These are phyloP conservation scores for Magnaporthiopsis rhizophila DNA, from an alignment of 2,329 filamentous ascomycete genomes.

Conservation along the genomic window DNA sequence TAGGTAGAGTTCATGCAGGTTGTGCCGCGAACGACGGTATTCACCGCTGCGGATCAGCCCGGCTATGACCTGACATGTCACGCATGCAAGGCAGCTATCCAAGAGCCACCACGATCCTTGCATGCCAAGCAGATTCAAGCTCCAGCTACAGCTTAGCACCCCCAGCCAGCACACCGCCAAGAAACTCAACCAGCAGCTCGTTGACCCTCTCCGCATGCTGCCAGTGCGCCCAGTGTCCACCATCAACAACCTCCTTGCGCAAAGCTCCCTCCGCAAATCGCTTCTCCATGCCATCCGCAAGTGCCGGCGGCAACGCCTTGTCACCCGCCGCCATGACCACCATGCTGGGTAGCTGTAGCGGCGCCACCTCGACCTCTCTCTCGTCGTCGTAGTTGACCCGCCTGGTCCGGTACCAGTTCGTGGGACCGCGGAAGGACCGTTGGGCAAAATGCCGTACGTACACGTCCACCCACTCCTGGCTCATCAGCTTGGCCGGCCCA, in stretches of 20 bases:
- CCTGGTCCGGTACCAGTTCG: slow-evolving; percentile 80
- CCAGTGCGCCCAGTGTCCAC: slow-evolving; percentile 75
- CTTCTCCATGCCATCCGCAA: slow-evolving; percentile 67
- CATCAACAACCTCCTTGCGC: slow-evolving; percentile 56
- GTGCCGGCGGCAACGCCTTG: slow-evolving; percentile 58
- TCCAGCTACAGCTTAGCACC: not conserved
- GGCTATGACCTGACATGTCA: too few species aligned
- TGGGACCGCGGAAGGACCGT: slow-evolving; percentile 66
- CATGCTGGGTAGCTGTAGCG: slow-evolving; percentile 55
- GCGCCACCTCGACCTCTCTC: slow-evolving; percentile 34
- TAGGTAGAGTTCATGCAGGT: too few species aligned
- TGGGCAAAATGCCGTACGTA: slow-evolving; percentile 64
- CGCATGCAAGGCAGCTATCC: too few species aligned
- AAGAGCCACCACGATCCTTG: too few species aligned
- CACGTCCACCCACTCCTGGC: slow-evolving; percentile 62
- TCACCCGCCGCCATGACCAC: slow-evolving; percentile 69
- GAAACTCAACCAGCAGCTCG: slow-evolving; percentile 12
- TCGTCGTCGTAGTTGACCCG: slow-evolving; percentile 73
- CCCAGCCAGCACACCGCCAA: not conserved
- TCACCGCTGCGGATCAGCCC: too few species aligned
- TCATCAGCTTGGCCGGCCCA: slow-evolving; percentile 47
- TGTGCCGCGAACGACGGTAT: too few species aligned
- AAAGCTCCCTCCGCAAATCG: slow-evolving; percentile 48
- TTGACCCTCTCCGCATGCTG: slow-evolving; percentile 67
- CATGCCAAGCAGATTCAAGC: too few species aligned